Conservation (phyloP, 192 early-diverging fungal species). For the Thoreauomyces humboldtii region DNA sequence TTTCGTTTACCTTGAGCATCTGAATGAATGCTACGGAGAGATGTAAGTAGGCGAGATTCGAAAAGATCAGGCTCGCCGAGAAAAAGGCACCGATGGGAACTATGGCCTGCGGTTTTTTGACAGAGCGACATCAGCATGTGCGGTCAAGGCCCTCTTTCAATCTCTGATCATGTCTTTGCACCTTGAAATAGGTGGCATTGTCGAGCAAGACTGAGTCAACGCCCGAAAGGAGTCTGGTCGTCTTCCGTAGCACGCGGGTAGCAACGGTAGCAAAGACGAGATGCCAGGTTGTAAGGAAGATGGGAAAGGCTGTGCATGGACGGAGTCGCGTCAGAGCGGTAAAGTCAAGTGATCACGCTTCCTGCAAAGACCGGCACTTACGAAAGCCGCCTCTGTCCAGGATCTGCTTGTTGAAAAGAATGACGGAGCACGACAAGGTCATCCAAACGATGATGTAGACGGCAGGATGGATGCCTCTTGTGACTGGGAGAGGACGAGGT, state of each 20-base stretch:
- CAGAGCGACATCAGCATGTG: too few relatives aligned
- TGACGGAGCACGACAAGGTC: conserved; percentile 3
- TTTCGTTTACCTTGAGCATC: conserved; percentile 37
- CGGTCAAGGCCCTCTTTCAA: too few relatives aligned
- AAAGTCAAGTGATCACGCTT: too few relatives aligned
- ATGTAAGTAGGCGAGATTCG: conserved; percentile 38
- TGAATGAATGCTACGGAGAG: conserved; percentile 38
- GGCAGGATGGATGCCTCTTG: neutral
- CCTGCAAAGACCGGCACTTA: conserved; percentile 1
- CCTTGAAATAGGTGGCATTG: neutral
- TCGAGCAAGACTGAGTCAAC: neutral
- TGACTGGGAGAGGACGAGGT: too few relatives aligned
- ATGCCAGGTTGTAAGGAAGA: conserved; percentile 38
- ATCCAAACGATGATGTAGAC: neutral
- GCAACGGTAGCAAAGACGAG: conserved; percentile 44
- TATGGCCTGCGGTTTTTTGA: too few relatives aligned
- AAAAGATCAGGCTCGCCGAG: conserved; percentile 27
- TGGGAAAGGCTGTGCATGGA: conserved; percentile 30
- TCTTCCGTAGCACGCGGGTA: conserved; percentile 45
- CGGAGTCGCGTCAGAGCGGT: too few relatives aligned
- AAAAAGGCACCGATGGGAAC: conserved; percentile 37
- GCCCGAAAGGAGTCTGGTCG: neutral
- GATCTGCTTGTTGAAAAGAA: conserved; percentile 25
- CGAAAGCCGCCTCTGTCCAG: conserved; percentile 9
- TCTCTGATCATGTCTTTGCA: too few relatives aligned